Base-by-base conservation (phyloP, 2,329 filamentous ascomycete species). In the Dothidotthia symphoricarpi region DNA sequence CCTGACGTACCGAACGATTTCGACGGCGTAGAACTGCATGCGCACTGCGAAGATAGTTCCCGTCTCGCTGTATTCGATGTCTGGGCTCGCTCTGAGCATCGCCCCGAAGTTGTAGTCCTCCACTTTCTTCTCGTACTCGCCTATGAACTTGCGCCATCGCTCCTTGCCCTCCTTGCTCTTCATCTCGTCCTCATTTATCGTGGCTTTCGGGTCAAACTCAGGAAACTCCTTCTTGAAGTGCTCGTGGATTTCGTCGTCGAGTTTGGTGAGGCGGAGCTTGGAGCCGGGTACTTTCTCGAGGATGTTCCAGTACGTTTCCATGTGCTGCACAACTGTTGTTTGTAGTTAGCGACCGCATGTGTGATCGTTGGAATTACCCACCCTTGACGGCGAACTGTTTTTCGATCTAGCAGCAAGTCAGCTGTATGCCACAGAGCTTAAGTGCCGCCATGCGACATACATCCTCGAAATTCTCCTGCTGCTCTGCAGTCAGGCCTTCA, bases 381-480 rank as follows among this genome's bases (percentile, higher is more conserved):
- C 86, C 86, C 76, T 97, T 97, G 59, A 98, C 93, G 19, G 93
- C 93, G 62, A 98, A 98, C 70, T 97, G 93, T 78, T 96, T 95
- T 79, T 98, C 93, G 67, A 98, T 96, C 87, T 95, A 52, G 28
- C 7, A 6, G 22, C 37, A 38, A 17, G 47, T 63, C 36, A 69
- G 63, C 44, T 43, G 36, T 30, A 40, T 42, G 35, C 32, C 34
- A 17, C 39, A 24, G 8, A 22, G 34, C 38, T 14, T 24, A 7
- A 26, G 33, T 36, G 33, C 10, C 26, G 28, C 25, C 16, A 36
- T 35, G 34, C 24, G 16, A 68, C 83, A 53, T 68, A 82, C 80
- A 69, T 85, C 81, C 67, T 83, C 80, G 51, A 82, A 74, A 69
- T 87, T 87, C 62, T 85, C 78, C 24, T 81, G 80, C 64, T 81